phyloP scores from a whole-genome alignment of 2,329 filamentous ascomycete species.

The Bimuria novae-zelandiae region DNA sequence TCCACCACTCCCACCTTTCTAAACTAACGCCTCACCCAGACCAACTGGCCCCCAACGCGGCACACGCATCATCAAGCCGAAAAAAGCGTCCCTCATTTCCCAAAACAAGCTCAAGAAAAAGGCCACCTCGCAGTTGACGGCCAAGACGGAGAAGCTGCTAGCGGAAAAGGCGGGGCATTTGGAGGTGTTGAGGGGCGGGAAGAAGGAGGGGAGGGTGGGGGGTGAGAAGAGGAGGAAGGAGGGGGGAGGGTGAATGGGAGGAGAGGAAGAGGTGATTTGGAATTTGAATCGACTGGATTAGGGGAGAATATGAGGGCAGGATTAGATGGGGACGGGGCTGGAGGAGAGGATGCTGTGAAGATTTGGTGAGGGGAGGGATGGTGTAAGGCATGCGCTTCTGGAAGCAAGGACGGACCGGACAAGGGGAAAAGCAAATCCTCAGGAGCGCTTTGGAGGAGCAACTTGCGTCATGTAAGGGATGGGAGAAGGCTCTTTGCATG shows the following conservation, averaged over 20 bases:
- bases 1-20: not conserved
- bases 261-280: not conserved
- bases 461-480: too few species aligned
- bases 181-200: conserved; percentile 69
- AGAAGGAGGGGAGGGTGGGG: conserved; percentile 54
- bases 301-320: not conserved
- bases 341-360: too few species aligned
- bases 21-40: conserved; percentile 21
- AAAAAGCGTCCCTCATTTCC: conserved; percentile 64
- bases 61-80: conserved; percentile 66
- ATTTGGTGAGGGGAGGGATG: too few species aligned
- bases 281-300: too few species aligned
- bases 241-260: not conserved
- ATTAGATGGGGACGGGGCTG: not conserved
- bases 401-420: too few species aligned
- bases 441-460: too few species aligned
- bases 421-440: too few species aligned
- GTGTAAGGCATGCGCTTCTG: too few species aligned
- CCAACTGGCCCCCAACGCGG: conserved; percentile 60
- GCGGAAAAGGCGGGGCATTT: conserved; percentile 71
- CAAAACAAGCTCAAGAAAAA: conserved; percentile 69
- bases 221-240: conserved; percentile 22
- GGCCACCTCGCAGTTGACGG: conserved; percentile 64
- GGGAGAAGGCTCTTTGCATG: too few species aligned
- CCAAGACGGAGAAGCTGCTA: conserved; percentile 69